phyloP scores from a whole-genome alignment of 495 filamentous ascomycete species.

The Achaetomiella virescens region DNA sequence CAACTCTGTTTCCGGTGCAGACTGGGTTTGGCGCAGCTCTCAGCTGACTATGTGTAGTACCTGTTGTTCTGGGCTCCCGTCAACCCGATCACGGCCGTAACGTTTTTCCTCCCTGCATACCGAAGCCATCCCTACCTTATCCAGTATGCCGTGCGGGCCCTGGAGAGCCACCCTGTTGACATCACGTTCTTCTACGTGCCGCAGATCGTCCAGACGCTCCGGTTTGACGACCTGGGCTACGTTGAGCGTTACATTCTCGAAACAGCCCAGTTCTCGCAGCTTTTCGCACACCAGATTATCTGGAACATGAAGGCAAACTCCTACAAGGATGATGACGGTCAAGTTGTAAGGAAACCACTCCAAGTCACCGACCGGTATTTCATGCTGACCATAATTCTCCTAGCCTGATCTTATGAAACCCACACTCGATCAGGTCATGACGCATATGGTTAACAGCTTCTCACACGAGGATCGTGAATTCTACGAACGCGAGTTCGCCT shows the following conservation, averaged over 20 bases:
- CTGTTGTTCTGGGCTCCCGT: constrained; percentile 91
- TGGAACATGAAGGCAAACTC: constrained; percentile 99
- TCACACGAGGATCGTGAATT: constrained; percentile 70
- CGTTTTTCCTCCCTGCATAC: constrained; percentile 87
- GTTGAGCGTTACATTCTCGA: constrained; percentile 95
- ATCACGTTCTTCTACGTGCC: constrained; percentile 98
- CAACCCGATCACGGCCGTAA: constrained; percentile 86
- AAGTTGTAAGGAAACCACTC: constrained; percentile 57
- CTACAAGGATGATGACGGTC: constrained; percentile 92
- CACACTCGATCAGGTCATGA: constrained; percentile 84
- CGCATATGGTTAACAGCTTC: constrained; percentile 75
- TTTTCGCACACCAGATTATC: constrained; percentile 98
- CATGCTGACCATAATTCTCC: neutral
- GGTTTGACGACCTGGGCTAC: constrained; percentile 90
- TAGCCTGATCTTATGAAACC: constrained; percentile 91
- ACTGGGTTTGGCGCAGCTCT: neutral
- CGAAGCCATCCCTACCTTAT: constrained; percentile 91
- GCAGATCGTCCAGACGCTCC: constrained; percentile 93
- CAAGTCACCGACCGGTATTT: neutral
- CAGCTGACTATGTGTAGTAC: constrained; percentile 55
- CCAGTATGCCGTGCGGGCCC: constrained; percentile 93
- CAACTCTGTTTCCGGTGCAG: no score
- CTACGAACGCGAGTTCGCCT: constrained; percentile 91
- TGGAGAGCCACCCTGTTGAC: constrained; percentile 90
- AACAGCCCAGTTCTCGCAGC: constrained; percentile 88